These are phyloP conservation scores for Thelonectria olida DNA, from an alignment of 2,329 filamentous ascomycete species.

Conservation along the genomic window DNA sequence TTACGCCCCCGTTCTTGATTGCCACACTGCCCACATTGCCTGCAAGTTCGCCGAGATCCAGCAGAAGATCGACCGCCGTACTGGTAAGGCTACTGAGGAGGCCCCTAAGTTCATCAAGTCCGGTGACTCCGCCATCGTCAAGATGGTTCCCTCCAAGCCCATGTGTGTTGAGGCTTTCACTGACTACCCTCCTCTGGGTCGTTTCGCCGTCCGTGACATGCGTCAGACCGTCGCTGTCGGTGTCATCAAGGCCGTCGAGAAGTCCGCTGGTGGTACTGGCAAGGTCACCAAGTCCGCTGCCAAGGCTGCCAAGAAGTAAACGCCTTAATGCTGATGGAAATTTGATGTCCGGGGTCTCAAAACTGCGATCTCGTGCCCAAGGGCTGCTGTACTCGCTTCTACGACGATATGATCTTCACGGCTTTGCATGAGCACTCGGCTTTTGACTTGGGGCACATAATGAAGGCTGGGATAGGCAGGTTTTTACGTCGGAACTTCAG, in stretches of 20 bases:
- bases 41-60: constrained; percentile 99
- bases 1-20: constrained; percentile 99
- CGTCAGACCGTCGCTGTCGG: constrained; percentile 88
- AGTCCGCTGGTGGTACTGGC: constrained; percentile 63
- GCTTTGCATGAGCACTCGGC: constrained; percentile 55
- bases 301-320: constrained; percentile 81
- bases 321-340: constrained; percentile 41
- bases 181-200: constrained; percentile 98
- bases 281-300: constrained; percentile 79
- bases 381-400: constrained; percentile 53
- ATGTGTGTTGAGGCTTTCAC: constrained; percentile 99
- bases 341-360: constrained; percentile 37
- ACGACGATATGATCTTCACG: constrained; percentile 56
- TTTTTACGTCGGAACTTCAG: constrained; percentile 51
- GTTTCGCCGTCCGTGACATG: constrained; percentile 99
- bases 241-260: constrained; percentile 91
- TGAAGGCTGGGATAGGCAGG: constrained; percentile 51
- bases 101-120: constrained; percentile 99
- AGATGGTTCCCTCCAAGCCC: constrained; percentile 99
- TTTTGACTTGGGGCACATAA: constrained; percentile 53
- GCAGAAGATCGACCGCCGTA: constrained; percentile 99
- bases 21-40: constrained; percentile 99
- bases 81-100: constrained; percentile 94
- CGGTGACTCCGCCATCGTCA: constrained; percentile 99
- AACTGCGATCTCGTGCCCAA: constrained; percentile 37